Percentiles rank a stretch among this genome's conserved stretches.
Conservation (phyloP, 2,329 filamentous ascomycete genomes). For the Hypoxylon sp. region DNA sequence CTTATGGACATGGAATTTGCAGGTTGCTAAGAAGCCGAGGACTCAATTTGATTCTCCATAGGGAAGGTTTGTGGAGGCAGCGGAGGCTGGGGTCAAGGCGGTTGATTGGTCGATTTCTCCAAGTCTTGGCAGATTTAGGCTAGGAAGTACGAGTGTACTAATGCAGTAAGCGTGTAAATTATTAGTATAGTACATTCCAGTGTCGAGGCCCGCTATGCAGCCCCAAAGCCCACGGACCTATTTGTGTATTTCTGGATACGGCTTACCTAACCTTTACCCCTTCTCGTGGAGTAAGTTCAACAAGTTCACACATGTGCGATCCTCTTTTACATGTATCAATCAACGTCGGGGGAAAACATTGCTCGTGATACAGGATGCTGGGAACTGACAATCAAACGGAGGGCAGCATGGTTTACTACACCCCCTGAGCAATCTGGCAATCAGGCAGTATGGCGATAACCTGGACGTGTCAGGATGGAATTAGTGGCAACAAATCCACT, state of each 20-base stretch:
- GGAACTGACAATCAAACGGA: conserved; percentile 8
- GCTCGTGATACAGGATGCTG: neutral
- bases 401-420: neutral
- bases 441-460: conserved; percentile 1
- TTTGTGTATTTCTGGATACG: neutral
- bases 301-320: neutral
- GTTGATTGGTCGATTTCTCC: conserved; percentile 38
- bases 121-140: conserved; percentile 39
- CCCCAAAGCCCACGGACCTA: conserved; percentile 5
- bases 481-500: conserved; percentile 6
- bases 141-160: conserved; percentile 9
- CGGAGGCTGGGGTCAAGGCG: conserved; percentile 39
- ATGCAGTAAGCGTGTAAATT: conserved; percentile 16
- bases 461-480: conserved; percentile 9
- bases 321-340: neutral
- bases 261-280: conserved; percentile 8
- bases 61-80: no score
- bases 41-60: no score
- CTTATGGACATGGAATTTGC: conserved; percentile 17
- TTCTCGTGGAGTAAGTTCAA: neutral
- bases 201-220: neutral
- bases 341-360: neutral
- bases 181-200: neutral
- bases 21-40: conserved; percentile 16
- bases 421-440: neutral